Conservation (phyloP, 768 basidiomycete genomes). For the Hygrophorus russula region DNA sequence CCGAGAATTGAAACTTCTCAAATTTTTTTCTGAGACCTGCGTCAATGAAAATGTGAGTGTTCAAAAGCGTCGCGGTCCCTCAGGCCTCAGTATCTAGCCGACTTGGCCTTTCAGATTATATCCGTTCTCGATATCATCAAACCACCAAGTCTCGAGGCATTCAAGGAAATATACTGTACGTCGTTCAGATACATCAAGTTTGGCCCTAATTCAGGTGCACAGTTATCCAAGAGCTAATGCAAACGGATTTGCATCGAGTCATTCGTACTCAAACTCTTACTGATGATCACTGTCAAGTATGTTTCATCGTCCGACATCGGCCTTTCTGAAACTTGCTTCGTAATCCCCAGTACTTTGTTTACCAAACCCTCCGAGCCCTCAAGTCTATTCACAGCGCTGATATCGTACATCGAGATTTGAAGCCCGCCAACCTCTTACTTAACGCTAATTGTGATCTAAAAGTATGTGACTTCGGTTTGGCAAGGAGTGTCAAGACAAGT, state of each 20-base stretch:
- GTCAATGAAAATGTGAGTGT: slow-evolving; percentile 66
- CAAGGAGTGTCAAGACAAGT: slow-evolving; percentile 51
- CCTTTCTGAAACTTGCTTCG: slow-evolving; percentile 1
- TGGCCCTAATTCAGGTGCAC: slow-evolving; percentile 6
- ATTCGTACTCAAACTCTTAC: slow-evolving; percentile 84
- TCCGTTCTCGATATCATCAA: slow-evolving; percentile 87
- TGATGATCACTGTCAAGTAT: slow-evolving; percentile 80
- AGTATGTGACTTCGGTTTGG: slow-evolving; percentile 83
- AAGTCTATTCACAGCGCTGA: slow-evolving; percentile 86
- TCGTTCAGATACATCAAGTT: not conserved
- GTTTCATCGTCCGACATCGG: slow-evolving; percentile 4
- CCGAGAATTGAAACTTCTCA: slow-evolving; percentile 83
- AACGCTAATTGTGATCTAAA: slow-evolving; percentile 88
- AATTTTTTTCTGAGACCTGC: slow-evolving; percentile 72
- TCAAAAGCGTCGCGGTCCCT: not conserved
- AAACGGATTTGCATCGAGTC: slow-evolving; percentile 85
- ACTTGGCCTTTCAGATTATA: slow-evolving; percentile 51
- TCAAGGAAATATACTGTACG: slow-evolving; percentile 80
- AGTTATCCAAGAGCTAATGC: slow-evolving; percentile 85
- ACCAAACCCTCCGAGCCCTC: slow-evolving; percentile 76
- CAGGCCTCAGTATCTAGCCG: slow-evolving; percentile 1
- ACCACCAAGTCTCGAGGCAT: slow-evolving; percentile 59
- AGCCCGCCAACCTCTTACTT: slow-evolving; percentile 80
- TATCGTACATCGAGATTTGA: slow-evolving; percentile 69
- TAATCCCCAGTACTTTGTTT: slow-evolving; percentile 54